Conservation (phyloP, 2,329 filamentous ascomycete genomes). For the Diaporthe sp. region DNA sequence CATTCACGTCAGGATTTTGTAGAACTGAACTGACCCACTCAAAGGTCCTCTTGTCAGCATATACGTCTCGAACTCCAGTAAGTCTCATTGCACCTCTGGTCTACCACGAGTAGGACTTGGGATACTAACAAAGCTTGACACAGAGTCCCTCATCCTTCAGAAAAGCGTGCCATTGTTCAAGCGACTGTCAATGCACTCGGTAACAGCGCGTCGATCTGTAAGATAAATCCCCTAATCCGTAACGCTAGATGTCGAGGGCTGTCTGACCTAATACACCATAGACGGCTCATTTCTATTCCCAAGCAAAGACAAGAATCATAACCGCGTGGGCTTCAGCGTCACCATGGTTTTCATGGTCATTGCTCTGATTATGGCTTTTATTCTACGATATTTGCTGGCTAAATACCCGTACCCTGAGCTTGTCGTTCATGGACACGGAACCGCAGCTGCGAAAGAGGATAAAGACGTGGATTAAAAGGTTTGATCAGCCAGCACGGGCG, state of each 20-base stretch:
- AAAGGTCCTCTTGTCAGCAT: constrained; percentile 36
- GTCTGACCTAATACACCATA: neutral
- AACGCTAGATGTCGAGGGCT: neutral
- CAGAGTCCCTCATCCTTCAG: constrained; percentile 29
- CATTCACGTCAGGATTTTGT: neutral
- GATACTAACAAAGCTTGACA: neutral
- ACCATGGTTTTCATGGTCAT: constrained; percentile 34
- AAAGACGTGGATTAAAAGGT: neutral
- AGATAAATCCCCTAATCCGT: neutral
- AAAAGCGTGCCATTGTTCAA: constrained; percentile 34
- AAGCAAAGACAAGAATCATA: constrained; percentile 18
- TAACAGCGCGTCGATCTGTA: constrained; percentile 34
- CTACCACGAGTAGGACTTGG: neutral
- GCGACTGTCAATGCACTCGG: constrained; percentile 34
- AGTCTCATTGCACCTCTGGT: neutral
- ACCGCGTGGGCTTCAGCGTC: constrained; percentile 31
- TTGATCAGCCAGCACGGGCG: neutral
- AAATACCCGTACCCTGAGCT: constrained; percentile 34
- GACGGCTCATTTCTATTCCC: constrained; percentile 36
- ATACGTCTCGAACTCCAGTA: constrained; percentile 33
- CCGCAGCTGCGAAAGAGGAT: neutral
- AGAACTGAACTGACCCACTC: neutral
- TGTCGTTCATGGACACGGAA: neutral
- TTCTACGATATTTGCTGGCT: constrained; percentile 25
- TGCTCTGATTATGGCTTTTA: constrained; percentile 15